Evolutionary conservation across 1,284 basidiomycete genomes (phyloP), one percentile per base, ranked within the genome.

Genomic region (Ustilago vetiveriae): DNA sequence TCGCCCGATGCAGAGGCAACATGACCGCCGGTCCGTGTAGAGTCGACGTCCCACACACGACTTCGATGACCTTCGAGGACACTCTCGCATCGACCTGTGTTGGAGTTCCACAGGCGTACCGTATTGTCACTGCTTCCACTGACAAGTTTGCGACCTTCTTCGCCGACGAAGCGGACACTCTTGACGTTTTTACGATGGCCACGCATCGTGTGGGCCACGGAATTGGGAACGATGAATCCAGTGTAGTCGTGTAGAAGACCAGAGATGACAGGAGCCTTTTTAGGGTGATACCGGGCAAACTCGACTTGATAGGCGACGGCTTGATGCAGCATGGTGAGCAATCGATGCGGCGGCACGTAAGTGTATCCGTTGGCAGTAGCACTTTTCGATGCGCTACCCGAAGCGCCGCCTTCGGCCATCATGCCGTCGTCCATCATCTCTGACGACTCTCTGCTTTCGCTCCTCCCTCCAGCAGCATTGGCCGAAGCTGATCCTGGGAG

Each of bases 181-280:
- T 85, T 85, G 48, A 85, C 81, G 66, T 85, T 85, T 16, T 83
- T 82, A 3, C 69, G 52, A 56, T 85, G 85, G 0, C 83, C 83
- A 14, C 72, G 67, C 27, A 85, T 77, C 3, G 71, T 66, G 17
- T 62, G 62, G 10, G 56, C 63, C 29, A 76, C 67, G 7, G 60
- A 54, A 33, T 78, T 74, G 44, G 79, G 74, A 11, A 75, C 71
- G 41, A 77, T 70, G 40, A 75, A 76, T 1, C 71, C 68, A 9
- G 72, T 57, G 33, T 78, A 80, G 56, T 78, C 75, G 40, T 73
- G 71, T 36, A 80, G 68, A 6, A 74, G 72, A 30, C 74, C 75
- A 2, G 72, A 69, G 38, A 83, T 76, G 36, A 78, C 73, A 4
- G 81, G 82, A 5, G 77, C 75, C 29, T 79, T 76, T 23, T 75